Conservation (phyloP, 2,329 filamentous ascomycete species). For the Diaporthe citri region DNA sequence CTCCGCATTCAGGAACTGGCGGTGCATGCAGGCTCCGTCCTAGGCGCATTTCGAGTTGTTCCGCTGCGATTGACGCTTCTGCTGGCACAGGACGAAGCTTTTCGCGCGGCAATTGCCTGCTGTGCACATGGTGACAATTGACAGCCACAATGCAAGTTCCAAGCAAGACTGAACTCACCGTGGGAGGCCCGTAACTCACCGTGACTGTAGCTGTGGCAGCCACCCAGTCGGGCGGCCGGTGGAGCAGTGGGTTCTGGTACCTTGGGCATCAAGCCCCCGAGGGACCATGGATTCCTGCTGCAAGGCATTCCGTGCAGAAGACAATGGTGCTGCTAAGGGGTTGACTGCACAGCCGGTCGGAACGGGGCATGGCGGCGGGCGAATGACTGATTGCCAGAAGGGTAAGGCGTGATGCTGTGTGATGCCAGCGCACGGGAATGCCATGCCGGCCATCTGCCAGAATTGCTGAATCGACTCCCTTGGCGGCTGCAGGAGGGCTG, state of each 20-base stretch:
- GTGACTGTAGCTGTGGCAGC: background rate
- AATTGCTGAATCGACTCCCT: slow-evolving; percentile 38
- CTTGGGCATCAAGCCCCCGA: slow-evolving; percentile 59
- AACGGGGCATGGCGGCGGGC: slow-evolving; percentile 43
- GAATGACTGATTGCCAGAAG: slow-evolving; percentile 39
- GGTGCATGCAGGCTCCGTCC: slow-evolving; percentile 30
- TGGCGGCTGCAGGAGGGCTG: slow-evolving; percentile 35
- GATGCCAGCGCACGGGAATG: slow-evolving; percentile 40
- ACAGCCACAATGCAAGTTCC: background rate
- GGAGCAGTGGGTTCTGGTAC: slow-evolving; percentile 45
- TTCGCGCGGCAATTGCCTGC: slow-evolving; percentile 1
- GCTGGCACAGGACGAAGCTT: slow-evolving; percentile 1
- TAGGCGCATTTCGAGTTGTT: slow-evolving; percentile 14
- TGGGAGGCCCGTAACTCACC: background rate
- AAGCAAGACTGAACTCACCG: background rate
- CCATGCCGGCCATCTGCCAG: slow-evolving; percentile 43
- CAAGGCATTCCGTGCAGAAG: slow-evolving; percentile 41
- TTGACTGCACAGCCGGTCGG: slow-evolving; percentile 45
- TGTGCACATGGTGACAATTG: background rate
- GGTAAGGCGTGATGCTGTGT: slow-evolving; percentile 46
- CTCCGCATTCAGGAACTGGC: slow-evolving; percentile 31
- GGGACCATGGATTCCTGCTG: slow-evolving; percentile 48
- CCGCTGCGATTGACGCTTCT: slow-evolving; percentile 12
- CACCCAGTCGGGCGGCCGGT: slow-evolving; percentile 36
- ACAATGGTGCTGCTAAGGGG: slow-evolving; percentile 47